Evolutionary conservation across 1,284 basidiomycete species (phyloP), one percentile per base, ranked within the genome.

Genomic region (Ustilago esculenta): DNA sequence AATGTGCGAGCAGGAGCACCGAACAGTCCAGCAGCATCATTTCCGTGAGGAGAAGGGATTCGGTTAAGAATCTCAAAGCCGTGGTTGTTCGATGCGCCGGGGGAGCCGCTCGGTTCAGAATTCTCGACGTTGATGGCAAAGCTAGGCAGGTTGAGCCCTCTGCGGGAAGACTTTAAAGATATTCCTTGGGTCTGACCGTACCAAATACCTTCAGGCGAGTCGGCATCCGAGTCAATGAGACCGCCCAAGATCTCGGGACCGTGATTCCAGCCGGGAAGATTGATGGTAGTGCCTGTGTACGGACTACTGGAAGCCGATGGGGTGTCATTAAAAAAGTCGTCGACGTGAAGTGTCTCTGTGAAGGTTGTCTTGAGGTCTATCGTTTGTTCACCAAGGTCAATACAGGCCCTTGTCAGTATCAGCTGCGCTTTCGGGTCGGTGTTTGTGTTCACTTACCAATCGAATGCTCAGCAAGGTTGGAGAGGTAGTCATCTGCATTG

Each of bases 251-350:
- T 27, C 21, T 61, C 63, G 1, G 58, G 57, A 3, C 57, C 58
- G 18, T 58, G 35, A 29, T 70, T 73, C 72, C 72, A 73, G 25
- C 67, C 68, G 7, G 72, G 72, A 17, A 73, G 56, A 37, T 67
- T 58, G 52, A 67, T 61, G 23, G 69, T 71, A 20, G 46, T 40
- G 18, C 41, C 49, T 24, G 29, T 55, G 52, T 58, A 57, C 10
- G 55, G 56, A 46, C 67, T 66, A 43, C 63, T 66, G 1, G 57
- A 46, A 17, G 20, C 44, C n/a, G 67, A 70, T 10, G 27, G 20
- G 18, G 43, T 42, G 27, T 71, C 64, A 37, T 55, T 44, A 58
- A 73, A 63, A 15, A 73, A 61, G 53, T 70, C 66, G 27, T 73
- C 70, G 11, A 73, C 48, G 21, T 73, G 64, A 7, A 70, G 34